Base-by-base conservation (phyloP, 2,329 filamentous ascomycete species). In the Alternaria brassicicola region DNA sequence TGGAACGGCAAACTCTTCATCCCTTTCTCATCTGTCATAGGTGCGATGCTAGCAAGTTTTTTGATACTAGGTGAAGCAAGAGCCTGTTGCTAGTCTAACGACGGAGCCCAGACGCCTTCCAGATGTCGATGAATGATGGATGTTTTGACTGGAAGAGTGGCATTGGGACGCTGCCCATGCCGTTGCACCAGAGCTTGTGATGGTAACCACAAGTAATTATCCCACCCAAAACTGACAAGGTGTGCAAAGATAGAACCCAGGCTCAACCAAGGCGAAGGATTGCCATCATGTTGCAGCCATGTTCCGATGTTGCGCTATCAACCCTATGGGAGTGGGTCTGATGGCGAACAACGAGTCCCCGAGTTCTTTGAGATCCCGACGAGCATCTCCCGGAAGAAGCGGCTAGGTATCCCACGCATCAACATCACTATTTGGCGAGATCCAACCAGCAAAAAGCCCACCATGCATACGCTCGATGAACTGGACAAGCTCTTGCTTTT, bases 351-450 rank as follows among this genome's bases (percentile, higher is more conserved):
- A 17, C 52, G 51, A 61, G 46, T 59, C 39, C 54, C 60, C 67
- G 62, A 65, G 25, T 25, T 43, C 41, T 26, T 35, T 46, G 30
- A 52, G 42, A 28, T 41, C 38, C 64, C 63, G 67, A 59, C 66
- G 62, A 65, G 33, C 52, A 66, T 62, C 28, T 59, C 45, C 43
- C 66, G 66, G 66, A 51, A 63, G 13, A 21, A 25, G 6, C 25
- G 12, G 35, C 26, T 31, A 26, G 9, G 23, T 25, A 15, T 25
- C 47, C 23, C 19, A 39, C 30, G 28, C 33, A 39, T 10, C 46
- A 52, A 45, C 53, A 51, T 35, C 28, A 30, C n/a, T 21, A 28
- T 10, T 28, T 38, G 28, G 6, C 4, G 2, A 15, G 10, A 13
- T 19, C 5, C 7, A 10, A n/a, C 28, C 17, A 10, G 1, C 0